Percentiles rank a stretch among this genome's conserved stretches.
These are phyloP conservation scores for Starmera dryadoides DNA, from an alignment of 805 yeast genomes.

Conservation along the genomic window DNA sequence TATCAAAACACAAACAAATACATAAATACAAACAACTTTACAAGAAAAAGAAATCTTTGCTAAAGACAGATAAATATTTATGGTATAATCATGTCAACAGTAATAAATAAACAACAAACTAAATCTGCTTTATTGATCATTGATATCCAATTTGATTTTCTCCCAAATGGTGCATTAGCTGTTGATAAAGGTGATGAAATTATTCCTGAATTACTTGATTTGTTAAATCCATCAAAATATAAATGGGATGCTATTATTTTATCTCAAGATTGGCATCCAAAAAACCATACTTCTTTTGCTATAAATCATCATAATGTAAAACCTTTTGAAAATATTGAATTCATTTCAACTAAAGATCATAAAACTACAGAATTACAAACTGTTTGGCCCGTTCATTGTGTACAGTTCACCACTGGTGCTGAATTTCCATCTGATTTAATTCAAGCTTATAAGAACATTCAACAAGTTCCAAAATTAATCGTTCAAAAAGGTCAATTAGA, in stretches of 20 bases:
- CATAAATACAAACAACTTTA: no score
- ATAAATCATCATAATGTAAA: conserved; percentile 41
- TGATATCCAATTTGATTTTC: conserved; percentile 83
- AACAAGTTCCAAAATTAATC: conserved; percentile 28
- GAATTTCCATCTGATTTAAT: conserved; percentile 47
- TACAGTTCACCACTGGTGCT: conserved; percentile 65
- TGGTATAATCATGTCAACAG: not conserved
- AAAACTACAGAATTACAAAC: conserved; percentile 30
- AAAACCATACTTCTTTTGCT: conserved; percentile 76
- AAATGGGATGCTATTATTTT: conserved; percentile 62
- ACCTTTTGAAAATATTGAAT: conserved; percentile 45
- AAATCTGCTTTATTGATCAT: conserved; percentile 60
- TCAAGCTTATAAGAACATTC: conserved; percentile 23
- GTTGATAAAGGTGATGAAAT: conserved; percentile 57
- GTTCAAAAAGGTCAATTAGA: conserved; percentile 66
- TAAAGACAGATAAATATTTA: no score
- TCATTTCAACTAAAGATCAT: conserved; percentile 41
- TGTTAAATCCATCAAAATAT: conserved; percentile 32
- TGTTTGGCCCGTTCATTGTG: conserved; percentile 91
- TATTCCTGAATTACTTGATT: conserved; percentile 41
- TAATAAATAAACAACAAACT: not conserved
- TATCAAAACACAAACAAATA: no score
- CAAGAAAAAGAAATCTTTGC: no score
- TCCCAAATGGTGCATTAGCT: conserved; percentile 79
- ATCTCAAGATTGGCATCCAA: conserved; percentile 88